Evolutionary conservation across 2,329 filamentous ascomycete genomes (phyloP), one percentile per base, ranked within the genome.

Genomic region (Nemania sp.): DNA sequence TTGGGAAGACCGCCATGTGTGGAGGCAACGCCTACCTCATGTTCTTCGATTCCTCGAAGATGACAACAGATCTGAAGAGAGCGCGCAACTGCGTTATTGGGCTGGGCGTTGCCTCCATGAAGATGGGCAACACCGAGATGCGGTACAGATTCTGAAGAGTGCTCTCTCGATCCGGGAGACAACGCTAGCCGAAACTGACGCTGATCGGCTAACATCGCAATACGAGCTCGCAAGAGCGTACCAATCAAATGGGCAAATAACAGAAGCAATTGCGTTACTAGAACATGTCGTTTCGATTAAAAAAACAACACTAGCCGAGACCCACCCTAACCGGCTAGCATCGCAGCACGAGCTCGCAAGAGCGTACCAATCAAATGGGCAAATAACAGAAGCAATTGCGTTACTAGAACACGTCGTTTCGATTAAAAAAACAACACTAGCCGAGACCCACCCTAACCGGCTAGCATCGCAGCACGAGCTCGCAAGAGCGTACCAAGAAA

Each of bases 21-120:
- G 49, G 49, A 45, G 41, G 8, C 11, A 45, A 15, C 45, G 45
- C 30, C 3, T 52, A 20, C 49, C 49, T 14, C 49, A 52, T 40
- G 49, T 34, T 40, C 19, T 52, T 30, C 41, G 49, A n/a, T 1
- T 31, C 12, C 23, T 45, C 26, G 14, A 26, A 1, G 34, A 40
- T 22, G 6, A 3, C 5, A 15, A 20, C 5, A 22, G 8, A 28
- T 45, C n/a, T 7, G 7, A 36, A 33, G 12, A 40, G 0, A 39
- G 33, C 14, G 15, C 24, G 23, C 2, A 24, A 2, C 26, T 51
- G 14, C 14, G 31, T 2, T 40, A 2, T 26, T 43, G 24, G 23
- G 49, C 45, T 33, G 49, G 49, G 11, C 8, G 41, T 14, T 51
- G 49, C 33, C 33, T 51, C 7, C 1, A 3, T 1, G 6, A 4